Conservation (phyloP, 108 stramenopile species). For the Cyclostephanos tholiformis region DNA sequence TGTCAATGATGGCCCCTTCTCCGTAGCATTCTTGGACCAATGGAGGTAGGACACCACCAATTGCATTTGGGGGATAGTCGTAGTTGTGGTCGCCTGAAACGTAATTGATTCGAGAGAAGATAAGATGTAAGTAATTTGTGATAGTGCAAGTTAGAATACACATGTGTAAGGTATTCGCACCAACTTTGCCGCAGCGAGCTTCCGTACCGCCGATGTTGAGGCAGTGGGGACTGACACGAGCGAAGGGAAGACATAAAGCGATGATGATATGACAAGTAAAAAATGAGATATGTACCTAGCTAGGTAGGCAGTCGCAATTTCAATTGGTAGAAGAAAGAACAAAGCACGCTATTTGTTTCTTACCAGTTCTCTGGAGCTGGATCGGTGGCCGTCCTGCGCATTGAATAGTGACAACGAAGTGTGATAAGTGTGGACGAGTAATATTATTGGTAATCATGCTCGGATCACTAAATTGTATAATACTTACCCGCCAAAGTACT, state of each 20-base stretch:
- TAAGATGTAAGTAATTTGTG: not conserved
- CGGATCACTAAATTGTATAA: too few species aligned
- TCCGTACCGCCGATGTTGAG: conserved; percentile 50
- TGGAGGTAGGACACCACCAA: conserved; percentile 48
- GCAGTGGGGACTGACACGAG: too few species aligned
- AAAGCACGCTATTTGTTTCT: too few species aligned
- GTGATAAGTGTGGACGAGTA: too few species aligned
- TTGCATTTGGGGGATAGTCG: conserved; percentile 46
- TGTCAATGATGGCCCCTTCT: conserved; percentile 46
- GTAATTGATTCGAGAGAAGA: too few species aligned
- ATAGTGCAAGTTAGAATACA: not conserved
- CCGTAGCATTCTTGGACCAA: conserved; percentile 46
- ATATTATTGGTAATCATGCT: too few species aligned
- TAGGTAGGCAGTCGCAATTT: too few species aligned
- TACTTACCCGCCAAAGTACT: conserved; percentile 27
- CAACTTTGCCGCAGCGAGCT: conserved; percentile 39
- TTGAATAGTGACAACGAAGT: too few species aligned
- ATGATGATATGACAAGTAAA: too few species aligned
- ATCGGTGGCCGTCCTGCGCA: conserved; percentile 23
- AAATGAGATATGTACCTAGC: too few species aligned
- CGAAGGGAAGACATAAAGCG: too few species aligned
- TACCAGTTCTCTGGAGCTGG: conserved; percentile 28
- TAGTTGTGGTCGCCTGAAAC: conserved; percentile 46
- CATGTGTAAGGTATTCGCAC: not conserved
- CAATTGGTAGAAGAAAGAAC: too few species aligned